Conservation (phyloP, 139 green algal genomes). For the Tetradesmus obliquus region DNA sequence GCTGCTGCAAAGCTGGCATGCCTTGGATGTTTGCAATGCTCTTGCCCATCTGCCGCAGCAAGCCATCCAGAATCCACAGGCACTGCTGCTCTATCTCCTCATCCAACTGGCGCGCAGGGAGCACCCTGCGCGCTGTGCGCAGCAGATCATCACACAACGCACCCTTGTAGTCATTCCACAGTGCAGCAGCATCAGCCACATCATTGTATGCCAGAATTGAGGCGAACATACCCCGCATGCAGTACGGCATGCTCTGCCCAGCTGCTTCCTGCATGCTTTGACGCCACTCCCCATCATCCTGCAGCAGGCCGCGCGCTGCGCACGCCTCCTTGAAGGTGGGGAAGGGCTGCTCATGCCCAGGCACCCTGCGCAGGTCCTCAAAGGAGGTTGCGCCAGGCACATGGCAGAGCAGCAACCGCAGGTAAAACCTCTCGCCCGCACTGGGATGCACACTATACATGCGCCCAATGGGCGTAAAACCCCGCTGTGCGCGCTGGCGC, state of each 20-base stretch:
- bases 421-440: constrained; percentile 12
- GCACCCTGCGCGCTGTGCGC: neutral
- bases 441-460: constrained; percentile 27
- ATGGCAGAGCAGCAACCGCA: constrained; percentile 39
- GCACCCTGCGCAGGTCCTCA: constrained; percentile 13
- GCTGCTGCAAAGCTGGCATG: neutral
- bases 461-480: neutral
- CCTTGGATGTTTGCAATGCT: too few species aligned
- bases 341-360: neutral
- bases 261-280: too few species aligned
- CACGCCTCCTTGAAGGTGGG: constrained; percentile 40
- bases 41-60: neutral
- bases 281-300: constrained; percentile 36
- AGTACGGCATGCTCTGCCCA: neutral
- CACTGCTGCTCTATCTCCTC: neutral
- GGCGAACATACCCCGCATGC: constrained; percentile 19
- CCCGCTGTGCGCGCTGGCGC: too few species aligned
- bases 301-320: neutral
- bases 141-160: constrained; percentile 25
- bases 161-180: constrained; percentile 20
- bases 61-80: neutral
- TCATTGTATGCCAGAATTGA: neutral
- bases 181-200: neutral
- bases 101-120: neutral
- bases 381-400: constrained; percentile 29